A percentile compares a stretch with the other conserved stretches of the same genome.
Evolutionary conservation across 2,329 filamentous ascomycete species (phyloP).

Genomic region (Podosphaera xanthii): DNA sequence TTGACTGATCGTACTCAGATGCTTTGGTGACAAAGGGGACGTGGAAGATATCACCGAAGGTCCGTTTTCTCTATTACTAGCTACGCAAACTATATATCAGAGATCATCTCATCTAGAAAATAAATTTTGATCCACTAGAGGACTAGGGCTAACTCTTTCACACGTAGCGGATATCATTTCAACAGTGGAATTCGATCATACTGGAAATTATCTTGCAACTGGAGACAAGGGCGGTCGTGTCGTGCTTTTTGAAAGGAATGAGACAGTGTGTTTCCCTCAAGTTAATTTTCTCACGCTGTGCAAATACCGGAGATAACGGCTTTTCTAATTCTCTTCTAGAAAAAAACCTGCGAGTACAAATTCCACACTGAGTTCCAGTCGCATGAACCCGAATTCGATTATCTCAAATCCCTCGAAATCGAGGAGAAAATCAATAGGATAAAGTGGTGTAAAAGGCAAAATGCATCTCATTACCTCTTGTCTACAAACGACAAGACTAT

Average conservation of each 20-base stretch:
- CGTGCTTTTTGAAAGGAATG: slow-evolving; percentile 77
- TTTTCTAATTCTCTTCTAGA: slow-evolving; percentile 28
- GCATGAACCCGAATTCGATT: slow-evolving; percentile 97
- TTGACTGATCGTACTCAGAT: slow-evolving; percentile 30
- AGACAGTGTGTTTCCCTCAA: slow-evolving; percentile 42
- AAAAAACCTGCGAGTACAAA: slow-evolving; percentile 99
- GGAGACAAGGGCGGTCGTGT: slow-evolving; percentile 74
- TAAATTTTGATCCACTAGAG: neutral
- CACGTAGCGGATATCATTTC: slow-evolving; percentile 65
- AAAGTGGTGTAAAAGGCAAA: slow-evolving; percentile 97
- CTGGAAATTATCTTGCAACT: slow-evolving; percentile 73
- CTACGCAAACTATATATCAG: neutral
- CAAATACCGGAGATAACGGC: neutral
- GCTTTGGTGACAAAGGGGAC: slow-evolving; percentile 98
- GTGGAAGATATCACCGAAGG: slow-evolving; percentile 39
- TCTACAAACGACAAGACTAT: slow-evolving; percentile 99
- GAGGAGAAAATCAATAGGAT: slow-evolving; percentile 99
- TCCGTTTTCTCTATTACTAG: slow-evolving; percentile 5
- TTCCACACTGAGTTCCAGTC: slow-evolving; percentile 99
- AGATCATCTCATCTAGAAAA: neutral
- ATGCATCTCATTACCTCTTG: slow-evolving; percentile 91
- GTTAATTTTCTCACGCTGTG: neutral
- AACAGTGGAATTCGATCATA: slow-evolving; percentile 77
- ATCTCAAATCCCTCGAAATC: slow-evolving; percentile 95
- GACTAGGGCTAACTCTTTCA: neutral